A percentile compares a stretch with the other conserved stretches of the same genome.
Conservation (phyloP, 768 basidiomycete species). For the Fomitopsis serialis region DNA sequence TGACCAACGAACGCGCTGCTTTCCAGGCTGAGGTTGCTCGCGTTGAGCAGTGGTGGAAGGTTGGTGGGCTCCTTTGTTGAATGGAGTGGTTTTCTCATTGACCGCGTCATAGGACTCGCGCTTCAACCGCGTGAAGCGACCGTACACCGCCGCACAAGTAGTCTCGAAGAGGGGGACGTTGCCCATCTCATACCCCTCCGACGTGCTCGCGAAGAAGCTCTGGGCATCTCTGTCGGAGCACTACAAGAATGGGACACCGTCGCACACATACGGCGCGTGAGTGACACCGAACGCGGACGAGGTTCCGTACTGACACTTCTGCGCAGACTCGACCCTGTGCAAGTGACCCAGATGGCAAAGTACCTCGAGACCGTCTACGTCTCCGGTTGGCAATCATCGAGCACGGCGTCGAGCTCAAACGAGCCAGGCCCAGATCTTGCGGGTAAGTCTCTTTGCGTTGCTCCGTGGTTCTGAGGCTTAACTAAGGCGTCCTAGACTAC, state of each 20-base stretch:
- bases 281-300: conserved; percentile 31
- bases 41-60: conserved; percentile 93
- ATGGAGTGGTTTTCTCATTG: neutral
- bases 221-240: conserved; percentile 73
- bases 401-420: conserved; percentile 88
- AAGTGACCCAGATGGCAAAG: conserved; percentile 98
- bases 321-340: conserved; percentile 91
- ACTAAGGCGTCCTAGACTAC: conserved; percentile 57
- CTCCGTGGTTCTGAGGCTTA: neutral
- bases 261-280: conserved; percentile 98
- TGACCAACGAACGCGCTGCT: conserved; percentile 50
- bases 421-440: conserved; percentile 99
- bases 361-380: conserved; percentile 99
- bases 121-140: conserved; percentile 81
- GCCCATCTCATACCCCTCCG: conserved; percentile 80
- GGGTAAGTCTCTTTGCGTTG: conserved; percentile 41
- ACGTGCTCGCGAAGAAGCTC: conserved; percentile 82
- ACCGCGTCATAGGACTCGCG: conserved; percentile 62
- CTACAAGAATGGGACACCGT: conserved; percentile 70
- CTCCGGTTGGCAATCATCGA: conserved; percentile 93
- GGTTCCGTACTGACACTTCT: neutral
- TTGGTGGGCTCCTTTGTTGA: conserved; percentile 25
- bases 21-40: conserved; percentile 81
- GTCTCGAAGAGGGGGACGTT: conserved; percentile 92
- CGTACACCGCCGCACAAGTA: conserved; percentile 90